Conservation (phyloP, 306 rosid genomes). For the Pueraria montana region DNA sequence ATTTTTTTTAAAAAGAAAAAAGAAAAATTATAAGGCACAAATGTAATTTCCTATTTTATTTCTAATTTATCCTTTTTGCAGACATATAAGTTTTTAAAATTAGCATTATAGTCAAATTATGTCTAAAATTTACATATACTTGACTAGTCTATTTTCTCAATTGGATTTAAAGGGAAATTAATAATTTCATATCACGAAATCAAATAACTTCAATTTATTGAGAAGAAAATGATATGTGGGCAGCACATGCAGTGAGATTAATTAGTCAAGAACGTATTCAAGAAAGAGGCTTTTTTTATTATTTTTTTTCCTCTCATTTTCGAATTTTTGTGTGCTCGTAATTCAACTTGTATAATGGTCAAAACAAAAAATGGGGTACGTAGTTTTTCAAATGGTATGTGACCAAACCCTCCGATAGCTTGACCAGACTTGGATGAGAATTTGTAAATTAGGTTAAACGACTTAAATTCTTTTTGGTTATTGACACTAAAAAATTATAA, state of each 20-base stretch:
- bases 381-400: constrained; percentile 32
- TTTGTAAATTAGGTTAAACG: neutral
- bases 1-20: too few relatives aligned
- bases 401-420: constrained; percentile 5
- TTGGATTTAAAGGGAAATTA: neutral
- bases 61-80: too few relatives aligned
- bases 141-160: neutral
- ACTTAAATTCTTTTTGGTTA: neutral
- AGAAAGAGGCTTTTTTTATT: neutral
- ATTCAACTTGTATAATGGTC: neutral
- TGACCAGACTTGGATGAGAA: neutral
- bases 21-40: too few relatives aligned
- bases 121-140: neutral
- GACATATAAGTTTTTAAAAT: too few relatives aligned
- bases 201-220: neutral
- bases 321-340: neutral
- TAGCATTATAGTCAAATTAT: neutral
- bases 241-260: neutral
- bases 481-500: neutral
- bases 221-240: neutral
- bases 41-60: too few relatives aligned
- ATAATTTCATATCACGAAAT: neutral
- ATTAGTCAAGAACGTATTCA: neutral
- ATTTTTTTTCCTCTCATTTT: neutral
- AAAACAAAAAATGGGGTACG: neutral